Evolutionary conservation across 148 eudicot genomes (phyloP), one percentile per base, ranked within the genome.

Genomic region (Rheum nobile): DNA sequence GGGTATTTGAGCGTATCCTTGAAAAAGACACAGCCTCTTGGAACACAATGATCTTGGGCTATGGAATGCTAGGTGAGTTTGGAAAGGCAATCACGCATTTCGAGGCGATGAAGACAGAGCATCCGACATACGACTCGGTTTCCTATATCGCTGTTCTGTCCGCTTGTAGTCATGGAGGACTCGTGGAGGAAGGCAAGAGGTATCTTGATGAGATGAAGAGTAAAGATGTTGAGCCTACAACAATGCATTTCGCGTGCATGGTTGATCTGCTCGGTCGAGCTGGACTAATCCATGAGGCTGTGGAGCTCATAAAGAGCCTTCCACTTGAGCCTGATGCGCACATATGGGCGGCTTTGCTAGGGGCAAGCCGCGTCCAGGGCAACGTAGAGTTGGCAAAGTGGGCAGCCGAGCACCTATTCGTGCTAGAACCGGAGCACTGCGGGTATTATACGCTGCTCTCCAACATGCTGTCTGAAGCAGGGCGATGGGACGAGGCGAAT

Each of bases 181-280:
- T 88, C 9, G 90, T 90, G 39, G 86, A 83, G 31, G 69, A 80
- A 73, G 91, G 93, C 48, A 87, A 72, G 80, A 72, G 73, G 41
- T 87, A 84, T 82, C 84, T 89, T 57, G 77, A 79, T 11, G 91
- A 91, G 75, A 87, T 91, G 89, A 19, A 72, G 79, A 83, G 72
- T 16, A 72, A 73, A n/a, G 76, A 76, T 43, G 76, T 88, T 6
- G 75, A 61, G 50, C 88, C 85, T 1, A 75, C 81, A 16, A 80
- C 76, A 29, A 86, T 80, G 82, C 97, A 89, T 73, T 87, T 86
- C 26, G 87, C 91, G 65, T 91, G 97, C 80, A 85, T 91, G 93
- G 84, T 91, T 73, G 97, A 91, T 84, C 88, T 91, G 79, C 83
- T 91, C 72, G 96, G 93, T 4, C 93, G 93, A 52, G 83, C 86